Percentiles rank a stretch among this genome's conserved stretches.
These are phyloP conservation scores for Tylopilus balloui DNA, from an alignment of 768 basidiomycete genomes.

Conservation along the genomic window DNA sequence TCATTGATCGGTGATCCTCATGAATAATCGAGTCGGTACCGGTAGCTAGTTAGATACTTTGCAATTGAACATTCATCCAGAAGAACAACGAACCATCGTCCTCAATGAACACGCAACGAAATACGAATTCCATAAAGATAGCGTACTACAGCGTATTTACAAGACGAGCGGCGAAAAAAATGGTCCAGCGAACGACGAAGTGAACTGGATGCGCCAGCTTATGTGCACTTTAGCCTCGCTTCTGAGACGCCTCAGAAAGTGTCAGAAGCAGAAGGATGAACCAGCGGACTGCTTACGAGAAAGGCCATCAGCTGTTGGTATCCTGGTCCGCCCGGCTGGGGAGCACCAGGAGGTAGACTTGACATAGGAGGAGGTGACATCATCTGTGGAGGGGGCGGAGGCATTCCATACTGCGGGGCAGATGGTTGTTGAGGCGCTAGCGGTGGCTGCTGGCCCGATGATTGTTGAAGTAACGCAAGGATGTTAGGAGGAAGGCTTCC, in stretches of 20 bases:
- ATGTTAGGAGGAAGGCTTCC: constrained; percentile 60
- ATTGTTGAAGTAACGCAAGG: constrained; percentile 60
- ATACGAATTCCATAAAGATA: constrained; percentile 29
- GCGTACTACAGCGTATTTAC: constrained; percentile 15
- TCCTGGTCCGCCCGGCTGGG: constrained; percentile 39
- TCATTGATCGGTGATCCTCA: background rate
- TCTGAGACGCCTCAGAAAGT: constrained; percentile 23
- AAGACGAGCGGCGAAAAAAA: constrained; percentile 1
- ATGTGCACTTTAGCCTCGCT: constrained; percentile 17
- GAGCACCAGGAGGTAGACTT: constrained; percentile 36
- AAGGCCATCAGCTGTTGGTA: constrained; percentile 71
- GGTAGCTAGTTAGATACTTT: background rate
- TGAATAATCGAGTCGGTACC: background rate
- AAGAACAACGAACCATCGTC: background rate
- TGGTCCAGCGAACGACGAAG: background rate
- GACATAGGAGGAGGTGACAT: constrained; percentile 44
- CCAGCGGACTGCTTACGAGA: constrained; percentile 42
- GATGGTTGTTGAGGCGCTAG: constrained; percentile 30
- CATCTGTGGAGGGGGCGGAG: constrained; percentile 38
- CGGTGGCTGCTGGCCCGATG: constrained; percentile 34
- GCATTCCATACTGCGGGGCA: constrained; percentile 35
- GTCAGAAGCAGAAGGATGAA: background rate
- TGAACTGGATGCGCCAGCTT: background rate
- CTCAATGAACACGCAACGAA: background rate
- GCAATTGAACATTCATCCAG: background rate